Conservation (phyloP, 2,329 filamentous ascomycete species). For the Fusarium illudens region DNA sequence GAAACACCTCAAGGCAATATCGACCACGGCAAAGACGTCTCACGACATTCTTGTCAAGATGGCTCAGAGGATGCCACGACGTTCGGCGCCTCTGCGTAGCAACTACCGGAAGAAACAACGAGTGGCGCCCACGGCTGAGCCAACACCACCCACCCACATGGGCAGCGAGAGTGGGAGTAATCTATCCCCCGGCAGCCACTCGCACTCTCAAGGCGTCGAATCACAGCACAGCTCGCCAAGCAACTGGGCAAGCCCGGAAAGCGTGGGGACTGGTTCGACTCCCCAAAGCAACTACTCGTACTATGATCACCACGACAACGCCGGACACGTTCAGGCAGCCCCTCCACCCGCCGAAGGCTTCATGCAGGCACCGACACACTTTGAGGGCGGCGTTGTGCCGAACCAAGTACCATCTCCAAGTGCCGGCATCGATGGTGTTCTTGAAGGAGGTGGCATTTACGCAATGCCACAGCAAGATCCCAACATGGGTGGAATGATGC, state of each 20-base stretch:
- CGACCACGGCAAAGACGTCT: constrained; percentile 47
- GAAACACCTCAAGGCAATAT: constrained; percentile 43
- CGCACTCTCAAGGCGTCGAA: neutral
- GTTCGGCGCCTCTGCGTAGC: constrained; percentile 23
- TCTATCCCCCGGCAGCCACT: constrained; percentile 7
- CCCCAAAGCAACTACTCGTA: constrained; percentile 25
- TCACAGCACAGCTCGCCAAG: constrained; percentile 31
- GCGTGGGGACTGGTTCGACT: constrained; percentile 19
- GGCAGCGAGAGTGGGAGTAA: neutral
- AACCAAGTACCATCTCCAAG: constrained; percentile 24
- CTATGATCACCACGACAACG: constrained; percentile 13
- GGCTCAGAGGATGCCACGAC: constrained; percentile 42
- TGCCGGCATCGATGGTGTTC: constrained; percentile 25
- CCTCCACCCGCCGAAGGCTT: neutral
- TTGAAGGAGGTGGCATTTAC: constrained; percentile 14
- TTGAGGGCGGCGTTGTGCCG: neutral
- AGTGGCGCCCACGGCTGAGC: neutral
- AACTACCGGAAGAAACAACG: constrained; percentile 26
- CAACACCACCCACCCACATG: neutral
- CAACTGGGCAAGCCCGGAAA: constrained; percentile 16
- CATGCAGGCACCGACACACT: neutral
- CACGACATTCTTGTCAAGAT: constrained; percentile 47
- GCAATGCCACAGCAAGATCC: constrained; percentile 12
- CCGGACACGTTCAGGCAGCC: neutral
- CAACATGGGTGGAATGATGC: constrained; percentile 11